Percentiles rank a stretch among this genome's conserved stretches.
Conservation (phyloP, 495 filamentous ascomycete genomes). For the Talaromyces proteolyticus region DNA sequence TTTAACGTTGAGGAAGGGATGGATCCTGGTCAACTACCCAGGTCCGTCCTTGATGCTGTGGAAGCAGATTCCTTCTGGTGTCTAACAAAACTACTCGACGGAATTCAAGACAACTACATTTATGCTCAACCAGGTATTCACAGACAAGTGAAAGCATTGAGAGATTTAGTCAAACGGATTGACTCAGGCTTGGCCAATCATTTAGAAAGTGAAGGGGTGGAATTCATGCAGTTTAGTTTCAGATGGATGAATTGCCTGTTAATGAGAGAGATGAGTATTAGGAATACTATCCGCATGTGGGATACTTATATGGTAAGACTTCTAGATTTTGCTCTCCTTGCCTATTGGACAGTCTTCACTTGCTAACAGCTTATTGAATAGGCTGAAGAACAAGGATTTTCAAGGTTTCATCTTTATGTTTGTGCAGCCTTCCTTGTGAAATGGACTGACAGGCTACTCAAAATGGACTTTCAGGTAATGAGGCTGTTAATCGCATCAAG, state of each 20-base stretch:
- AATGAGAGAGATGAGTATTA: conserved; percentile 94
- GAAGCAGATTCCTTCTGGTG: conserved; percentile 99
- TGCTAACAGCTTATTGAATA: conserved; percentile 21
- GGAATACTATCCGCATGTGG: conserved; percentile 98
- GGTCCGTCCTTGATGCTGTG: conserved; percentile 87
- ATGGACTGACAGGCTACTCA: conserved; percentile 89
- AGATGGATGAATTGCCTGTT: conserved; percentile 99
- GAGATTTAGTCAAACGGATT: conserved; percentile 85
- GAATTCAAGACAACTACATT: conserved; percentile 98
- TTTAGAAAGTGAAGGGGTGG: conserved; percentile 81
- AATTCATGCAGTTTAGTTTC: conserved; percentile 99
- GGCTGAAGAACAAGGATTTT: conserved; percentile 98
- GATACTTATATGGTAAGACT: conserved; percentile 88
- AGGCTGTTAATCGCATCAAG: not conserved
- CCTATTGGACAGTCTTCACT: not conserved
- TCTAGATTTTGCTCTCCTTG: not conserved
- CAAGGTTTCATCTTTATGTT: conserved; percentile 95
- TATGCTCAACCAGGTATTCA: conserved; percentile 96
- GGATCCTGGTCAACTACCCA: conserved; percentile 92
- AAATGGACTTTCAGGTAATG: conserved; percentile 85
- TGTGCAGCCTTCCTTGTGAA: conserved; percentile 98
- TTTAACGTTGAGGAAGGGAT: conserved; percentile 88
- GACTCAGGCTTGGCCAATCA: conserved; percentile 81
- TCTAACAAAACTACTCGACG: conserved; percentile 90
- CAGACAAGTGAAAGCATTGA: conserved; percentile 79